These are phyloP conservation scores for Phytophthora cryptogea DNA, from an alignment of 352 stramenopile species.

Conservation along the genomic window DNA sequence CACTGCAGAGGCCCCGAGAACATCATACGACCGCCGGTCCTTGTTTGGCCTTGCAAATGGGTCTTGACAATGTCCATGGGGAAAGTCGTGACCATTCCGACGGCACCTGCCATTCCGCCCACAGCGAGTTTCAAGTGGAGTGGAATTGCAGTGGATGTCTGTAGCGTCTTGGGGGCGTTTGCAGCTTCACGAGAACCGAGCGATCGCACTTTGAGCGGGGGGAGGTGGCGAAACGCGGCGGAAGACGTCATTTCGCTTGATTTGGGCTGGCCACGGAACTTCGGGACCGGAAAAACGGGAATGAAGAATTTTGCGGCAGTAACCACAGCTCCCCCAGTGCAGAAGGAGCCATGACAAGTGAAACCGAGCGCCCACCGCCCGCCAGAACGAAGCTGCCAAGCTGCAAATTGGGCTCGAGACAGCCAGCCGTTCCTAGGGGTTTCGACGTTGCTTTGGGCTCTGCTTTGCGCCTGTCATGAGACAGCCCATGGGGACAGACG, in stretches of 20 bases:
- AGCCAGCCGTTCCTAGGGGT: slow-evolving; percentile 27
- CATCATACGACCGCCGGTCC: slow-evolving; percentile 35
- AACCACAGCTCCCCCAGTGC: background rate
- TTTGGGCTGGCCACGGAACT: slow-evolving; percentile 17
- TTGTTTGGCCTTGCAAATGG: slow-evolving; percentile 83
- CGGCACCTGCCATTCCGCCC: slow-evolving; percentile 81
- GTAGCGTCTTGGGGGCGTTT: slow-evolving; percentile 11
- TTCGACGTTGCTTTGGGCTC: background rate
- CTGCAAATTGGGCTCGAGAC: slow-evolving; percentile 13
- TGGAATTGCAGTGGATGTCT: slow-evolving; percentile 49
- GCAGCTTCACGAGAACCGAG: slow-evolving; percentile 15
- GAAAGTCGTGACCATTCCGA: slow-evolving; percentile 88
- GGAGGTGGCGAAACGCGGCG: slow-evolving; percentile 19
- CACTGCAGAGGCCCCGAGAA: slow-evolving; percentile 72
- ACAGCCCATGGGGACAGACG: slow-evolving; percentile 20
- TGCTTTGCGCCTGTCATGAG: slow-evolving; percentile 11
- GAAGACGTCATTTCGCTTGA: slow-evolving; percentile 19
- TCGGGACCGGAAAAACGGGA: slow-evolving; percentile 30
- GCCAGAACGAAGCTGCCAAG: slow-evolving; percentile 13
- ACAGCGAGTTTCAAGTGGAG: slow-evolving; percentile 87
- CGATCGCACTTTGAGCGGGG: slow-evolving; percentile 25
- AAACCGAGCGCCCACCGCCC: background rate
- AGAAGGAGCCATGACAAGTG: background rate
- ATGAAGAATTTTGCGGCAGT: slow-evolving; percentile 12
- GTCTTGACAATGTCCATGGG: slow-evolving; percentile 95